A percentile compares a stretch with the other conserved stretches of the same genome.
Evolutionary conservation across 192 early-diverging fungal species (phyloP).

Genomic region (Backusella liffmaniae): DNA sequence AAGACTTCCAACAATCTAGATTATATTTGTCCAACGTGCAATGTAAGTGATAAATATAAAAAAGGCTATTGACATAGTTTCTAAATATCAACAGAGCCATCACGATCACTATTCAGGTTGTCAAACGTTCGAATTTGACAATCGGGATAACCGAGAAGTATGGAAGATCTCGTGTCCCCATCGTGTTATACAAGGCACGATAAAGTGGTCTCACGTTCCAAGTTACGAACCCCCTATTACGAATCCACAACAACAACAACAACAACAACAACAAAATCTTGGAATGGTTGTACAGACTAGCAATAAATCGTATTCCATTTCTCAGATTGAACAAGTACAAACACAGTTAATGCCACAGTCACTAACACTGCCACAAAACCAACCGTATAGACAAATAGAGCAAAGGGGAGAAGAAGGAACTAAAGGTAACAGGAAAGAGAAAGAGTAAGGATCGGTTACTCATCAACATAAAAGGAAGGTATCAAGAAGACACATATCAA

Average conservation of each 20-base stretch:
- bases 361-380: not conserved
- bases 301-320: not conserved
- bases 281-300: not conserved
- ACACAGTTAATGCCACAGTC: not conserved
- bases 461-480: not conserved
- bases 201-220: constrained; percentile 1
- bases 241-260: not conserved
- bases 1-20: not conserved
- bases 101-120: not conserved
- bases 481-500: not conserved
- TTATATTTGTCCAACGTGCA: not conserved
- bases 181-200: not conserved
- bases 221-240: not conserved
- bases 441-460: too few relatives aligned
- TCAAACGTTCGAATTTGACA: constrained; percentile 4
- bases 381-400: not conserved
- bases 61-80: not conserved
- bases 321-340: not conserved
- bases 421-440: not conserved
- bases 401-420: not conserved
- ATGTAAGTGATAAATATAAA: not conserved
- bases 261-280: not conserved
- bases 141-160: not conserved
- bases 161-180: not conserved
- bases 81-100: not conserved